Conservation (phyloP, 768 basidiomycete species). For the Pulveroboletus ravenelii region DNA sequence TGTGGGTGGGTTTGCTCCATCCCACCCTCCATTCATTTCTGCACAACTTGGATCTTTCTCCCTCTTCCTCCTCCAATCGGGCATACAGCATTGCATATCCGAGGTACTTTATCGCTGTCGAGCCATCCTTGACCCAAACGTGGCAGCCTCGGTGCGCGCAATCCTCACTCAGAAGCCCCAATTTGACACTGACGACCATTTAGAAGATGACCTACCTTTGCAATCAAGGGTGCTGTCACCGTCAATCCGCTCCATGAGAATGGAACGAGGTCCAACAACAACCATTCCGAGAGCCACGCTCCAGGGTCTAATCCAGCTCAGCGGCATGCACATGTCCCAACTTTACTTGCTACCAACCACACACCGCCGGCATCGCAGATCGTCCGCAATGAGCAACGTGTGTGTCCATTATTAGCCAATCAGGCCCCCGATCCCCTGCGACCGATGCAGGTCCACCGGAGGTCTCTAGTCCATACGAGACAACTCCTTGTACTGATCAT, state of each 20-base stretch:
- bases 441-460: constrained; percentile 18
- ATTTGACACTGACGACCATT: constrained; percentile 19
- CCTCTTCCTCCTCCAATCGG: constrained; percentile 5
- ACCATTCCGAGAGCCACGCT: constrained; percentile 21
- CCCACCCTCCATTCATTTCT: constrained; percentile 8
- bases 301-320: constrained; percentile 26
- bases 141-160: constrained; percentile 6
- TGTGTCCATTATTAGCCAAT: constrained; percentile 17
- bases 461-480: constrained; percentile 20
- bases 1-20: constrained; percentile 7
- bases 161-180: constrained; percentile 8
- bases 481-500: constrained; percentile 20
- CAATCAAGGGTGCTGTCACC: constrained; percentile 25
- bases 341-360: constrained; percentile 16
- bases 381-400: constrained; percentile 19
- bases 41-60: not conserved
- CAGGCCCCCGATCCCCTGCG: constrained; percentile 13
- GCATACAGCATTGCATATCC: constrained; percentile 3
- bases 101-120: constrained; percentile 14
- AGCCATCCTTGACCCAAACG: constrained; percentile 9
- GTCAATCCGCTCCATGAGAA: constrained; percentile 24
- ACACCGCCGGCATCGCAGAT: constrained; percentile 24
- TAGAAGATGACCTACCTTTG: constrained; percentile 19
- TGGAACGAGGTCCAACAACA: constrained; percentile 24
- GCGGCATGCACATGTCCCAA: constrained; percentile 18